Base-by-base conservation (phyloP, 331 rosid species). In the Stylosanthes scabra region DNA sequence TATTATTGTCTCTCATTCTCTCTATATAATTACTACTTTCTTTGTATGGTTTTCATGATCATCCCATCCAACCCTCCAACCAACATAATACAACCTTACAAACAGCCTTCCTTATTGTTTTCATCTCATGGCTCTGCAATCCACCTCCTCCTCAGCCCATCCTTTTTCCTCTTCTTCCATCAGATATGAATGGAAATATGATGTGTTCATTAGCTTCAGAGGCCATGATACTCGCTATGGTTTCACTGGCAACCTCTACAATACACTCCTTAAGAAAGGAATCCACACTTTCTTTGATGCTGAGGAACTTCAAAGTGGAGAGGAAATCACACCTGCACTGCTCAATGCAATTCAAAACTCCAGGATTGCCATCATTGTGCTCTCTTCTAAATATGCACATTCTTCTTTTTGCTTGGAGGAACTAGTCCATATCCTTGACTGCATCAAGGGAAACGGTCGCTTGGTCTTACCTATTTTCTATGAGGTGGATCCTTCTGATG, bases 341-440 rank as follows among this genome's bases (percentile, higher is more conserved):
- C 1, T 42, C 9, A 65, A 28, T 11, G 72, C 79, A 6, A 42
- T 64, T 4, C 0, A 42, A 55, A 12, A 55, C 12, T 55, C 79
- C 1, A 55, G 66, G 57, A 63, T 34, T n/a, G 12, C 66, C 34
- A 55, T 74, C 34, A 0, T 14, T 51, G 34, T 68, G 1, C 14
- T 68, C 11, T 68, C 73, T 0, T 0, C 57, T 11, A 55, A 44
- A 46, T 74, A 40, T n/a, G 65, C 65, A 3, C 20, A 15, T 39
- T 74, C 78, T 13, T 47, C 69, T 1, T 78, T 49, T 60, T 78
- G 78, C 15, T 58, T 78, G 4, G 11, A 59, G 2, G 70, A 68
- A 8, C 75, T 79, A 5, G 10, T 2, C 3, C n/a, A 4, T 0
- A 74, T 79, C 62, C 3, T 60, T 13, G 13, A 40, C 12, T 28